These are phyloP conservation scores for Berberis vulgaris DNA, from an alignment of 164 flowering plant species.

Conservation along the genomic window DNA sequence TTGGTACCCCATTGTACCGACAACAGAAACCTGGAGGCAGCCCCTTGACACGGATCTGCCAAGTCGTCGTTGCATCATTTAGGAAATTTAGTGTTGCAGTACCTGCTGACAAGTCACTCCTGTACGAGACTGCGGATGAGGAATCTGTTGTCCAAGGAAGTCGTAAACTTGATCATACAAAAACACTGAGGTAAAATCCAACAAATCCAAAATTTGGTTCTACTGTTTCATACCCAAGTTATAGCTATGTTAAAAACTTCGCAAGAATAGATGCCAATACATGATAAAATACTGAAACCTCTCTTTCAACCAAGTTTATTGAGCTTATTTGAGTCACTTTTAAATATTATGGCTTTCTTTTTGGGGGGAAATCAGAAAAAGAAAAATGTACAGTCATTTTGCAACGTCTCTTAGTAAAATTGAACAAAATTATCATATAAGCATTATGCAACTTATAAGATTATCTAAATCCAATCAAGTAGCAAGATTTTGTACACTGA, in stretches of 20 bases:
- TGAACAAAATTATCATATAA: too few relatives aligned
- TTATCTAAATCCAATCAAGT: too few relatives aligned
- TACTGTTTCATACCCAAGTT: too few relatives aligned
- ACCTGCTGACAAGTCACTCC: conserved; percentile 26
- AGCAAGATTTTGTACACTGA: too few relatives aligned
- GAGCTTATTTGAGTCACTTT: neutral
- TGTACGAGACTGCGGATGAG: conserved; percentile 29
- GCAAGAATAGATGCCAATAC: too few relatives aligned
- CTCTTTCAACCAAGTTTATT: neutral
- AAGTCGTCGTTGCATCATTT: conserved; percentile 30
- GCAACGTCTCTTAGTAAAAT: too few relatives aligned
- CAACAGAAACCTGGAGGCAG: conserved; percentile 42
- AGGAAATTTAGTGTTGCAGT: conserved; percentile 25
- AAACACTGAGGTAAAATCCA: conserved; percentile 20
- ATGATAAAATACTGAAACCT: neutral
- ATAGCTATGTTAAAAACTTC: too few relatives aligned
- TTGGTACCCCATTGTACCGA: conserved; percentile 29
- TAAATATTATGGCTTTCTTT: neutral
- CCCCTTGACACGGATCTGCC: conserved; percentile 31
- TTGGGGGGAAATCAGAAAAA: too few relatives aligned
- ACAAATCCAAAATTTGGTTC: too few relatives aligned
- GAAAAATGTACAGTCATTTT: too few relatives aligned
- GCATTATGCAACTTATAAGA: too few relatives aligned
- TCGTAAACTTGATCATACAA: conserved; percentile 38
- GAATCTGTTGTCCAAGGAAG: conserved; percentile 33